phyloP scores from a whole-genome alignment of 306 rosid species.

The Ormosia semicastrata region DNA sequence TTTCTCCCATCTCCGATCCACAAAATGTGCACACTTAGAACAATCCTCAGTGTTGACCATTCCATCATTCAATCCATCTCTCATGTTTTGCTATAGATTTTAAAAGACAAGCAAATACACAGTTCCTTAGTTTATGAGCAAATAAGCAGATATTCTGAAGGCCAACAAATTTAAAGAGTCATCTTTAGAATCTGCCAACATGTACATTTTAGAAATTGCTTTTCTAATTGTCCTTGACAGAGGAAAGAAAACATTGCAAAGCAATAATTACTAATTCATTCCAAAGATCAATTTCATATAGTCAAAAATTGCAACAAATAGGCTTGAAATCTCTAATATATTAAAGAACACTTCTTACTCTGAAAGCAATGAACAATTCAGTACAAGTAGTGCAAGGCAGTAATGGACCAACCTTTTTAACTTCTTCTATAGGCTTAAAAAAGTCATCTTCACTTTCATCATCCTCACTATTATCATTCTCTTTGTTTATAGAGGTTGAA shows the following conservation, averaged over 20 bases:
- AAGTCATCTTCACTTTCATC: constrained; percentile 77
- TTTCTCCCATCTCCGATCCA: constrained; percentile 49
- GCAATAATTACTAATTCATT: not conserved
- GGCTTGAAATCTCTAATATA: not conserved
- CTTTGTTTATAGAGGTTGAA: constrained; percentile 35
- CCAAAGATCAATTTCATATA: not conserved
- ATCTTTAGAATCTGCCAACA: not conserved
- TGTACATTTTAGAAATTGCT: not conserved
- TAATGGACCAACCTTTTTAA: constrained; percentile 61
- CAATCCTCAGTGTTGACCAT: constrained; percentile 65
- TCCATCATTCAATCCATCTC: constrained; percentile 48
- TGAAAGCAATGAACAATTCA: not conserved
- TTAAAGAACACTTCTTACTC: not conserved
- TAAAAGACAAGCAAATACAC: constrained; percentile 2
- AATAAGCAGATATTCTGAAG: not conserved
- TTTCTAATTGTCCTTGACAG: not conserved
- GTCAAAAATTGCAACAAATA: not conserved
- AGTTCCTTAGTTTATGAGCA: constrained; percentile 22
- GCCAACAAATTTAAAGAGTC: not conserved
- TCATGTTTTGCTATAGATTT: constrained; percentile 37
- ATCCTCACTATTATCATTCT: constrained; percentile 48
- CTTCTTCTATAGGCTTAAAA: constrained; percentile 73
- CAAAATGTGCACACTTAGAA: constrained; percentile 58
- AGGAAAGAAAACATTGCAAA: not conserved
- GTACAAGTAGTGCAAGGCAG: constrained; percentile 10